Conservation (phyloP, 2,329 filamentous ascomycete genomes). For the Gnomoniopsis sp. region DNA sequence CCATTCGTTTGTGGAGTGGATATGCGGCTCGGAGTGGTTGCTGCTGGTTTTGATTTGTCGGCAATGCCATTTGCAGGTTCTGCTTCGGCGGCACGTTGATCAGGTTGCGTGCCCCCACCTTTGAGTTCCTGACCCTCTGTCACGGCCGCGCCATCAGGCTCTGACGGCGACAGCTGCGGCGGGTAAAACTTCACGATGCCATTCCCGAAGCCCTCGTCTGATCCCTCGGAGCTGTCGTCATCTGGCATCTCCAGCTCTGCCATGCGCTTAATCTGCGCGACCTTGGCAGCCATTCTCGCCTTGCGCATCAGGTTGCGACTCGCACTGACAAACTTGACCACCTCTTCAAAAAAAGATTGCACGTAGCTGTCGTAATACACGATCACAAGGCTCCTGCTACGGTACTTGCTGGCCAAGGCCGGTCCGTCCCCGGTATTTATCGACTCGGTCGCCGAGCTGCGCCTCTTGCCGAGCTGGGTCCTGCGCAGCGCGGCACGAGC, state of each 20-base stretch:
- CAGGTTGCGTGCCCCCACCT: constrained; percentile 14
- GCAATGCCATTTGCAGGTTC: constrained; percentile 17
- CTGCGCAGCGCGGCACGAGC: constrained; percentile 47
- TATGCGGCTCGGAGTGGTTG: not conserved
- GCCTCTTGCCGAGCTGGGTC: constrained; percentile 36
- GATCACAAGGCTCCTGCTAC: constrained; percentile 72
- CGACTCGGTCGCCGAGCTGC: constrained; percentile 36
- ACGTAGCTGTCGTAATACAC: constrained; percentile 92
- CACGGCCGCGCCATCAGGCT: not conserved
- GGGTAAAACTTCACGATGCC: constrained; percentile 14
- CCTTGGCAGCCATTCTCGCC: constrained; percentile 77
- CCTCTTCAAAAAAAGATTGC: constrained; percentile 75
- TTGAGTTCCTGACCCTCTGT: not conserved
- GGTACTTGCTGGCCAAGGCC: constrained; percentile 50
- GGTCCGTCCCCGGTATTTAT: constrained; percentile 45
- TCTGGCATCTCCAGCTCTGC: constrained; percentile 57
- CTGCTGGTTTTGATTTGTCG: constrained; percentile 16
- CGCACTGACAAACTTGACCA: constrained; percentile 77
- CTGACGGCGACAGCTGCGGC: not conserved
- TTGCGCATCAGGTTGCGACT: constrained; percentile 83
- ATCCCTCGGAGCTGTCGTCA: constrained; percentile 40
- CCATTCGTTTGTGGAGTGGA: not conserved
- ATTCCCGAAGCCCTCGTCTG: constrained; percentile 17
- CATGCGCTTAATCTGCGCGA: constrained; percentile 61
- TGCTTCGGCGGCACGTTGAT: constrained; percentile 23